A percentile compares a stretch with the other conserved stretches of the same genome.
These are phyloP conservation scores for Gentiana dahurica DNA, from an alignment of 257 asterid species.

Conservation along the genomic window DNA sequence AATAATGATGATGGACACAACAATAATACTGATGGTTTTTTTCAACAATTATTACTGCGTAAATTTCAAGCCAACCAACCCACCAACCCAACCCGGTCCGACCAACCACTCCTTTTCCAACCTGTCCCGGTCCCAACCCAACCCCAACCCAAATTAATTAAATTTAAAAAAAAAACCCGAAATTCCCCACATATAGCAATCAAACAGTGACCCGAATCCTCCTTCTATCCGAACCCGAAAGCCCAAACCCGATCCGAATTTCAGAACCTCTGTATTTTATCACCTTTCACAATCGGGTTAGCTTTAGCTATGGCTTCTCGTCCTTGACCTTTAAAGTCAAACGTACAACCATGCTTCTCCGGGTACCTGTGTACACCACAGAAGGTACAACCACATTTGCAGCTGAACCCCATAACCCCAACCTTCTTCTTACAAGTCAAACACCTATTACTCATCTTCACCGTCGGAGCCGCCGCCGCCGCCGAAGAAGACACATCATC, in stretches of 20 bases:
- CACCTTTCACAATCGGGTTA: conserved; percentile 38
- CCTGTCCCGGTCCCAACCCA: not conserved
- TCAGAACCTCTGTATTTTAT: conserved; percentile 27
- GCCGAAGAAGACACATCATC: conserved; percentile 2
- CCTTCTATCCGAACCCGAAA: not conserved
- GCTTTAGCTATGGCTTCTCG: conserved; percentile 28
- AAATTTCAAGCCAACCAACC: not conserved
- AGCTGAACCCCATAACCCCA: conserved; percentile 31
- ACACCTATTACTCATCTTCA: conserved; percentile 22
- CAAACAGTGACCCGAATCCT: no score
- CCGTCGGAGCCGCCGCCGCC: not conserved
- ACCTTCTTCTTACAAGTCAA: conserved; percentile 30
- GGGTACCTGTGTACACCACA: conserved; percentile 46
- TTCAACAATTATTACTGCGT: no score
- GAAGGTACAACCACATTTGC: conserved; percentile 40
- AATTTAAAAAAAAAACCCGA: not conserved
- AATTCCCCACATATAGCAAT: not conserved
- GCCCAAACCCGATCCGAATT: not conserved
- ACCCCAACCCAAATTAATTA: not conserved
- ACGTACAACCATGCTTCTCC: conserved; percentile 34
- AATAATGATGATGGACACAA: not conserved
- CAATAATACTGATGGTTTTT: no score
- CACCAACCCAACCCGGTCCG: not conserved
- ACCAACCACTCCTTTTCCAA: not conserved
- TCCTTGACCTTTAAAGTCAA: conserved; percentile 31